Percentiles rank a stretch among this genome's conserved stretches.
Conservation (phyloP, 768 basidiomycete species). For the Kockovaella imperatae region DNA sequence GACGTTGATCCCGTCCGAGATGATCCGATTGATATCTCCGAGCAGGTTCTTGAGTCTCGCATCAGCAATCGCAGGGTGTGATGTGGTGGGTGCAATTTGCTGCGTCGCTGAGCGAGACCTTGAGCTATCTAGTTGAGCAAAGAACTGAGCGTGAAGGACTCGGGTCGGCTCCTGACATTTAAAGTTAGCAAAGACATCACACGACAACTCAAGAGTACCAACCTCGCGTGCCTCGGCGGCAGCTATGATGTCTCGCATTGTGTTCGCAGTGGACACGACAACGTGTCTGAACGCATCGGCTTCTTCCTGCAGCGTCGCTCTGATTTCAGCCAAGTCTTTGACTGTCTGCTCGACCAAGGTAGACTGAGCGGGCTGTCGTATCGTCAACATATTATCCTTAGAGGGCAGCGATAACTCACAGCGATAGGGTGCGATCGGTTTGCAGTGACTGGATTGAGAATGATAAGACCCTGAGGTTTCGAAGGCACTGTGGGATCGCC, state of each 20-base stretch:
- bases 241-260: constrained; percentile 29
- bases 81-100: constrained; percentile 33
- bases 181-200: too few species aligned
- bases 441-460: constrained; percentile 29
- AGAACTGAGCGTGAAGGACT: constrained; percentile 37
- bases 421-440: constrained; percentile 10
- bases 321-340: constrained; percentile 32
- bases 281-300: constrained; percentile 44
- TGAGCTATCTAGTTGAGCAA: too few species aligned
- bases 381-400: neutral
- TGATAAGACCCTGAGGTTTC: constrained; percentile 19
- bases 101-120: constrained; percentile 4
- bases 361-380: constrained; percentile 14
- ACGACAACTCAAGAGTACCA: too few species aligned
- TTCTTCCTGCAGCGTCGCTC: constrained; percentile 41
- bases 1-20: too few species aligned
- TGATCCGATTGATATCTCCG: too few species aligned
- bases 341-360: constrained; percentile 38
- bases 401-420: constrained; percentile 10
- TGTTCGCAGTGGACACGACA: constrained; percentile 37
- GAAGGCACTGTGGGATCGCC: constrained; percentile 11
- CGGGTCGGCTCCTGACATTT: constrained; percentile 35
- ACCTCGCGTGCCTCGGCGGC: constrained; percentile 28
- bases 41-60: constrained; percentile 30
- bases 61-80: constrained; percentile 38